Evolutionary conservation across 805 yeast species (phyloP), one percentile per base, ranked within the genome.

Genomic region (Starmerella davenportii): DNA sequence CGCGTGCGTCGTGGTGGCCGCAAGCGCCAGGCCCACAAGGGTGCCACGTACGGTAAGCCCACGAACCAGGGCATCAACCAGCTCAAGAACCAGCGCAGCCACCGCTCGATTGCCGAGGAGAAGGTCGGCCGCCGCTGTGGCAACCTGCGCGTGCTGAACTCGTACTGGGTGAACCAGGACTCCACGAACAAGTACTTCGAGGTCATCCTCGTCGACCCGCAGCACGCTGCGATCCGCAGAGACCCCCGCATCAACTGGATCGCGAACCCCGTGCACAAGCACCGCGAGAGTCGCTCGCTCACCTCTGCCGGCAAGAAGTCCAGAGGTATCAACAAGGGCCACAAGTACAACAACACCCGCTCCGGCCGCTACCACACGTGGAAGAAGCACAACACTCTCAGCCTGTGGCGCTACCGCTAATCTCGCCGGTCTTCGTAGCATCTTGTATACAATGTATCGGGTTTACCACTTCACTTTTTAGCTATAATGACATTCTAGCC

Each of bases 21-120:
- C 80, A 90, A 90, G 95, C 82, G 94, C 74, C 95, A 95, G 60
- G 95, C 79, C 61, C 84, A 92, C 73, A 90, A 90, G 90, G 98
- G 98, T 81, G 96, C 95, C 63, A 90, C 96, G 66, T 87, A 90
- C 78, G 98, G 98, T 81, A 90, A 90, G 80, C 98, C 98, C 78
- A 90, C 98, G 74, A 90, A 90, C 93, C 93, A 82, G 74, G 98
- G 98, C 81, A 90, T 90, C 57, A 76, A 75, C 75, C 95, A 90
- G 69, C 80, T 90, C 73, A 90, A 90, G 74, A 85, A 84, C 93
- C 98, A 90, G 75, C 82, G 87, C 71, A 78, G 95, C 51, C 73
- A 82, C 68, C 82, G 93, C 70, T 74, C 94, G 58, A 85, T 95
- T 60, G 98, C 98, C 61, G 98, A 90, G 74, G 98, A 90, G 76